Base-by-base conservation (phyloP, 768 basidiomycete species). In the Rhodocollybia butyracea region DNA sequence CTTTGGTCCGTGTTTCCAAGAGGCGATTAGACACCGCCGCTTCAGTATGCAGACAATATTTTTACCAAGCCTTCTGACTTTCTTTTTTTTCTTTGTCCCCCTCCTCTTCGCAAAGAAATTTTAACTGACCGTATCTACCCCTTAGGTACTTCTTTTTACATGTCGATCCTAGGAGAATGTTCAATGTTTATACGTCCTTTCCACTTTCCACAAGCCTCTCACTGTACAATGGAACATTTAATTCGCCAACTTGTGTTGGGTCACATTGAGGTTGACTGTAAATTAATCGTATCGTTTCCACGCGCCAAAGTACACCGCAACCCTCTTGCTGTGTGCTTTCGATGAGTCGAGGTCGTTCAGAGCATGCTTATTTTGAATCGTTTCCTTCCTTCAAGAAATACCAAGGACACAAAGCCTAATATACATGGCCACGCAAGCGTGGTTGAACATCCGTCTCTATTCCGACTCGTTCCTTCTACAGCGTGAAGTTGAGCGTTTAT, bases 1-100 rank as follows among this genome's bases (percentile, higher is more conserved):
- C 88, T 89, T 89, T 91, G 91, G 91, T 93, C 90, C 91, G 91
- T 91, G 90, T 92, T 92, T 89, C 91, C 83, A 85, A 92, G 88
- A 84, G 83, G 88, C 85, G 89, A 85, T 77, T 87, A 94, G 91
- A 92, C 87, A 89, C 82, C 89, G 86, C 88, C 84, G 81, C 73
- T 73, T 73, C 76, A 81, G 70, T 70, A 75, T 91, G 89, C 86
- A 76, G 89, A 91, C 64, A 88, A 66, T 64, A 63, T 68, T 71
- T 73, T 68, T 68, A 78, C 87, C 79, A 85, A 82, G 87, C 86
- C 69, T 64, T 83, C 89, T 91, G 90, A 91, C 59, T 57, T 45
- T 59, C 57, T 59, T 54, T 38, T 17, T 52, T n/a, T 12, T 1
- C 12, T 31, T 5, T 24, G n/a, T 27, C 17, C 38, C 17, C n/a